Base-by-base conservation (phyloP, 805 yeast species). In the Ogataea neopini region DNA sequence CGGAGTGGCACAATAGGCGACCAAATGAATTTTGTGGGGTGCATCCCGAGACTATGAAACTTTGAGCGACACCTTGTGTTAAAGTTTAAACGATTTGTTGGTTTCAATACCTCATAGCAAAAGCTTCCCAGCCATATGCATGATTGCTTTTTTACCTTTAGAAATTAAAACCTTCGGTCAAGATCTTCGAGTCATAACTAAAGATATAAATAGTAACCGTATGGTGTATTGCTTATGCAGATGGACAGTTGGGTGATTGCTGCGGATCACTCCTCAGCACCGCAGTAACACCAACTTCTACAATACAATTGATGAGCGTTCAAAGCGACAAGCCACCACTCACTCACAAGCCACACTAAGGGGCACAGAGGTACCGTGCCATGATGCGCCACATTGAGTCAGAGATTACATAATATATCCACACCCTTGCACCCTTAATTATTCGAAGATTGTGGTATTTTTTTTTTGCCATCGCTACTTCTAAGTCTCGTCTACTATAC, bases 401-500 rank as follows among this genome's bases (percentile, higher is more conserved):
- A 22, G 25, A 22, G 25, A 22, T 5, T 22, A 22, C 25, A 8
- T 22, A 22, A 22, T 22, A 22, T 22, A 22, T 8, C 8, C 25
- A 22, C 19, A 20, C n/a, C 30, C 14, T n/a, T 37, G 19, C 40
- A 36, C 26, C 26, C 3, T 20, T 9, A 20, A 20, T 15, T 23
- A 15, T 15, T 25, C 30, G 34, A 15, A 13, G 10, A 13, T 29
- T 10, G 34, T 30, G 34, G 34, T 30, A 30, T 15, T 30, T 30
- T 30, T 30, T 34, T 34, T 34, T 34, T 34, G 37, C 37, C 37
- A 34, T 34, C 37, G 37, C 37, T 34, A 11, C 23, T 14, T 9
- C 34, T 13, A n/a, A 8, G 17, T n/a, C 34, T 14, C n/a, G 8
- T 30, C 14, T 30, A 17, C 34, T n/a, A 8, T 8, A 4, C 4